Base-by-base conservation (phyloP, 179 eudicot species). In the Silene noctiflora region DNA sequence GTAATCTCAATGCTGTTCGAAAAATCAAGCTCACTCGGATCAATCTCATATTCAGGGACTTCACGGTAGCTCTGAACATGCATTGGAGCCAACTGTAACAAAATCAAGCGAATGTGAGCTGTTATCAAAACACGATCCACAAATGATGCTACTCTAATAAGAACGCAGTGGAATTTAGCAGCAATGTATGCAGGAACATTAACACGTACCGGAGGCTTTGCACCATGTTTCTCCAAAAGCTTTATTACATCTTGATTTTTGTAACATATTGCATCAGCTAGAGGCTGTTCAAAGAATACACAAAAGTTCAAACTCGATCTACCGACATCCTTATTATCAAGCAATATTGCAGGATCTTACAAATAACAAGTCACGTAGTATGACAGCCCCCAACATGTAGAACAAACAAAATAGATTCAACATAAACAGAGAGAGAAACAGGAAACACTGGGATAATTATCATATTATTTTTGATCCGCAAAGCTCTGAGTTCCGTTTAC, bases 211-310 rank as follows among this genome's bases (percentile, higher is more conserved):
- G 80, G 83, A 63, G 73, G 80, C 62, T 83, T 83, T 65, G 88
- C 88, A 67, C 88, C 88, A 76, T 83, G 75, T 74, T 79, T 71
- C 82, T 83, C 84, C 83, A 85, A 67, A 81, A 85, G 83, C 79
- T 83, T 66, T 12, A 85, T 79, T 67, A 85, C 84, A 59, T 79
- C 84, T 67, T 81, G 79, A 58, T 83, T 66, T 71, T 85, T 66
- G 76, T 85, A 85, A 63, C 81, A 74, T 58, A 81, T 83, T 58
- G 88, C 86, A 81, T 85, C 88, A 51, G 86, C 86, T 67, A 85
- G 84, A 20, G 88, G 88, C 88, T 85, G 82, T 53, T 73, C 42
- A 68, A 78, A 59, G 42, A 29, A 29, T 10, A 10, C 3, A 74
- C 12, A 12, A 39, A 24, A 72, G 67, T 67, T 62, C 10, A 31